Conservation (phyloP, 163 green algal species). For the Chlorella variabilis region DNA sequence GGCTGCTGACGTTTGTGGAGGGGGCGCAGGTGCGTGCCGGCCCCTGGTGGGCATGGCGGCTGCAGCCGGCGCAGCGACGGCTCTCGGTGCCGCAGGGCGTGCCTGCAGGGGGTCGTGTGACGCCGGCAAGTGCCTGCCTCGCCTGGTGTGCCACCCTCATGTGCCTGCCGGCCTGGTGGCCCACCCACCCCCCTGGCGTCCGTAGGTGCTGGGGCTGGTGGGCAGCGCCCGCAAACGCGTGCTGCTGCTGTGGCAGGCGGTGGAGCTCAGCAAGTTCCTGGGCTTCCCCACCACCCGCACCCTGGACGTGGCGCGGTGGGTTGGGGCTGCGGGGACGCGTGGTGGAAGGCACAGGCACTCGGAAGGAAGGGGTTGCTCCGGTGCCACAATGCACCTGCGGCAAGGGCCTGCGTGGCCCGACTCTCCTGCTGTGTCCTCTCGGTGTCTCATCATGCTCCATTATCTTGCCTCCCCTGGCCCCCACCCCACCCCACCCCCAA, state of each 20-base stretch:
- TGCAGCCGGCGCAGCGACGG: neutral
- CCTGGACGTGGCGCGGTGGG: slow-evolving; percentile 41
- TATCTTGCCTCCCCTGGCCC: no score
- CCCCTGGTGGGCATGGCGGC: neutral
- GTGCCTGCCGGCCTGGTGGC: neutral
- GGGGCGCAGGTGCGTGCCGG: slow-evolving; percentile 63
- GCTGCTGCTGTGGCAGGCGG: slow-evolving; percentile 78
- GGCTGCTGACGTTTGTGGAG: slow-evolving; percentile 69
- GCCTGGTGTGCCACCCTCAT: no score
- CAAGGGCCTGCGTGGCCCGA: no score
- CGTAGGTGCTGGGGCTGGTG: slow-evolving; percentile 69
- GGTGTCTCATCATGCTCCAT: no score
- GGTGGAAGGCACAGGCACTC: neutral
- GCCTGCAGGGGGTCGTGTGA: no score
- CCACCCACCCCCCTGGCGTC: neutral
- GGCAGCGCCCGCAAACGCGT: slow-evolving; percentile 69
- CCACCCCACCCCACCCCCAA: neutral
- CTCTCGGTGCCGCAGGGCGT: no score
- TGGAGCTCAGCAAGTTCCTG: slow-evolving; percentile 62
- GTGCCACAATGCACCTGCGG: no score
- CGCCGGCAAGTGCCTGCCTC: neutral
- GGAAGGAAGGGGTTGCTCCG: no score
- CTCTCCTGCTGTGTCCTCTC: no score
- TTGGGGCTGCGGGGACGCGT: neutral
- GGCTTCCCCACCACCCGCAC: slow-evolving; percentile 48